Evolutionary conservation across 2,329 filamentous ascomycete genomes (phyloP).

Genomic region (Hymenoscyphus albidus): DNA sequence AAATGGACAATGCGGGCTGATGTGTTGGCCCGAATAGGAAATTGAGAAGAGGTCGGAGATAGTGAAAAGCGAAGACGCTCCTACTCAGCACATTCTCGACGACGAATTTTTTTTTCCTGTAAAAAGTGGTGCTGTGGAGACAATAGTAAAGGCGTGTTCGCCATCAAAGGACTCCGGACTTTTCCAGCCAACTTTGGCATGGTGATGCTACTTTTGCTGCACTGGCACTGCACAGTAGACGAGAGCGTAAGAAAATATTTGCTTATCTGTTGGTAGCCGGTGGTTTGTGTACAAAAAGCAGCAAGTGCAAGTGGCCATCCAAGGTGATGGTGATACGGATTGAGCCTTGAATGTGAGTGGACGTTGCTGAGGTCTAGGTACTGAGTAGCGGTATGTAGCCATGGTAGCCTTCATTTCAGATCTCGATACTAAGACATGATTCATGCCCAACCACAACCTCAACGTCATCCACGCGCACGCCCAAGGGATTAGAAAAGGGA

Average conservation of each 20-base stretch:
- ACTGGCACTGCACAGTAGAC: not conserved
- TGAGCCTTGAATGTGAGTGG: too few species aligned
- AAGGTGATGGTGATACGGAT: not conserved
- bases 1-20: constrained; percentile 4
- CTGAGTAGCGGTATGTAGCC: too few species aligned
- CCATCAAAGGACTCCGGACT: not conserved
- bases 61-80: too few species aligned
- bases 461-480: too few species aligned
- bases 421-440: too few species aligned
- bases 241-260: not conserved
- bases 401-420: too few species aligned
- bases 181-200: not conserved
- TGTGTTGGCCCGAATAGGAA: not conserved
- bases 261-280: not conserved
- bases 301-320: not conserved
- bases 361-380: too few species aligned
- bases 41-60: not conserved
- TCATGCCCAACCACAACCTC: too few species aligned
- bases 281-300: not conserved
- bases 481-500: too few species aligned
- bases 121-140: too few species aligned
- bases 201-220: not conserved
- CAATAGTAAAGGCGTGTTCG: not conserved
- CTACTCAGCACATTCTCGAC: too few species aligned
- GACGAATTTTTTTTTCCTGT: too few species aligned